Evolutionary conservation across 208 protist genomes (phyloP).

Genomic region (Trypanosomatidae sp.): DNA sequence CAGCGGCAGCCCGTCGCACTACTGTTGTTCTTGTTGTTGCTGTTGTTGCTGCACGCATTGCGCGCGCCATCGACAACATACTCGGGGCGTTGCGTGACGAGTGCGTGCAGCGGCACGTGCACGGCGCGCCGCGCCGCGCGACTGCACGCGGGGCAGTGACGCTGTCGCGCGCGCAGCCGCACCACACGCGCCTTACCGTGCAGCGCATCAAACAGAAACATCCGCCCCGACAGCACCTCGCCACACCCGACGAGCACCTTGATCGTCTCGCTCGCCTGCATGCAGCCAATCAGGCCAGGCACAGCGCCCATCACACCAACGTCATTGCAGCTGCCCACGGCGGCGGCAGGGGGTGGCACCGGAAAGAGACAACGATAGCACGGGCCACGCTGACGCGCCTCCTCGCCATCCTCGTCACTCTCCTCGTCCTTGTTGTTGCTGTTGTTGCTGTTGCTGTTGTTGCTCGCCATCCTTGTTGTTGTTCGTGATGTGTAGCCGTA

Average conservation of each 20-base stretch:
- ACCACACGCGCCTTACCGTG: conserved; percentile 52
- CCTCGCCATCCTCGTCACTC: not conserved
- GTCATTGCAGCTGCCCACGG: conserved; percentile 87
- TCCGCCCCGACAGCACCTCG: conserved; percentile 39
- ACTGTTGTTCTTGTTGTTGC: not conserved
- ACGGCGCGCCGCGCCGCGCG: not conserved
- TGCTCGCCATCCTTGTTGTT: not conserved
- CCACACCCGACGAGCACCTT: conserved; percentile 76
- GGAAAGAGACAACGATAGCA: conserved; percentile 94
- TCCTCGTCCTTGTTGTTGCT: conserved; percentile 1
- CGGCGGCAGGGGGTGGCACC: conserved; percentile 50
- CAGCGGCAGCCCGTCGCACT: not conserved
- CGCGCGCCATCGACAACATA: conserved; percentile 16
- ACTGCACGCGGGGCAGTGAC: conserved; percentile 58
- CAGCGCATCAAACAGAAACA: conserved; percentile 85
- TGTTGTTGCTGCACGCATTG: not conserved
- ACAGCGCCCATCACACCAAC: conserved; percentile 87
- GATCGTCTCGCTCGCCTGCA: conserved; percentile 89
- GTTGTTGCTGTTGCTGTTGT: not conserved
- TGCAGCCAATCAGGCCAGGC: conserved; percentile 89
- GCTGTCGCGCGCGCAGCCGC: conserved; percentile 30
- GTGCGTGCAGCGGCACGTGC: conserved; percentile 6
- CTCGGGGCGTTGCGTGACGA: conserved; percentile 18
- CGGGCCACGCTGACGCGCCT: conserved; percentile 21
- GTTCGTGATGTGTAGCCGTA: conserved; percentile 38